Evolutionary conservation across 148 eudicot species (phyloP), one percentile per base, ranked within the genome.

Genomic region (Rhododendron simsii): DNA sequence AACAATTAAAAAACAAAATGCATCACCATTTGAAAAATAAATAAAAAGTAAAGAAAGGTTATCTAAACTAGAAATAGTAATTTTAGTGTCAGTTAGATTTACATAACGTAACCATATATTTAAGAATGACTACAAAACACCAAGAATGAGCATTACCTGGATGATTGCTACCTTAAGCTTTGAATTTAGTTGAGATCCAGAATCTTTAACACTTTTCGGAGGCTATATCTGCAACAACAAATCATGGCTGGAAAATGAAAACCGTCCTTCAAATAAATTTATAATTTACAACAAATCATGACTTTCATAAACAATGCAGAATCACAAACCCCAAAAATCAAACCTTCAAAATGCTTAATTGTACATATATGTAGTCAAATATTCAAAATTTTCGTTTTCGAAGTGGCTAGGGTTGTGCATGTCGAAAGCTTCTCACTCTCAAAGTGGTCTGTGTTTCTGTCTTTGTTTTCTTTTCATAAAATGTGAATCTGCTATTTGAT

Each of bases 171-270:
- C 98, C 89, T 94, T 98, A 73, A 98, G 93, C 90, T 91, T 92
- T 39, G 93, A 91, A 89, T 98, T 98, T 86, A 98, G 92, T 45
- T 87, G 93, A 69, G 98, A 95, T 80, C 94, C 98, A 30, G 98
- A 93, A 91, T 98, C 99, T 90, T 93, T 98, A 65, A 98, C 91
- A 88, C 88, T 93, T 89, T 94, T 95, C 26, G 98, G 99, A 88
- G 99, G 98, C 99, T 98, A 98, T 91, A 98, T 93, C 99, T 98
- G 92, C 93, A 90, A 23, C 71, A 86, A 86, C n/a, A 81, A 80
- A 89, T 86, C 63, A 84, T 10, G 23, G 37, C 53, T 3, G 18
- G 28, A 75, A 75, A 84, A 76, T 61, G 81, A 83, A n/a, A 65
- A n/a, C 48, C 84, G 48, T 9, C 33, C 44, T 21, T 84, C 37